Evolutionary conservation across 345 rosid species (phyloP), one percentile per base, ranked within the genome.

Genomic region (Aquilaria yunnanensis): DNA sequence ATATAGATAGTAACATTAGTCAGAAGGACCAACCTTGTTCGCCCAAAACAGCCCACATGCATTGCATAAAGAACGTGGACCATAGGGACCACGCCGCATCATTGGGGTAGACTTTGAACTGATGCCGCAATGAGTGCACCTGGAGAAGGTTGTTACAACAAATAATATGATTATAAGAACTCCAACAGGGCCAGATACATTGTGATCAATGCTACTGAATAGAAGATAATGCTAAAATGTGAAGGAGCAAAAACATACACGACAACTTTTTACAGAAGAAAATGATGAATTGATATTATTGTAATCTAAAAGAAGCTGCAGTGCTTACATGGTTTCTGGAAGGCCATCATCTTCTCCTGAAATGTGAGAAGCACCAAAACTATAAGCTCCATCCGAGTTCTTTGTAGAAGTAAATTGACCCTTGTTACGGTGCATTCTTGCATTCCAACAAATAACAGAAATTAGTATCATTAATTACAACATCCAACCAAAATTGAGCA

Each of bases 81-180:
- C 99, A 54, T 89, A 72, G 58, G 97, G 99, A 64, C 99, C 99
- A 32, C 97, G 97, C 52, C 97, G 90, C 99, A 93, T 93, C 99
- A 93, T 93, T 13, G 99, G 99, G 52, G 99, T 93, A 52, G 77
- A 75, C 66, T 81, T 88, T 51, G 96, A 90, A 80, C 85, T 86
- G 57, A 66, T 81, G 70, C 99, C 95, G 72, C 99, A 93, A 70
- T 93, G 97, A 37, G 78, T 78, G 75, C 99, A 94, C 67, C 99
- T 94, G 77, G 48, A 62, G 30, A 74, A 67, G 8, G n/a, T 14
- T 41, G 23, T 37, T 37, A 37, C 43, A 37, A 37, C 8, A 41
- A 32, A 66, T 33, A 49, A 49, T 34, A 37, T 3, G 43, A 37
- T 37, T 37, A 37, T 54, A 32, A 54, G 9, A 64, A 7, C 59